Evolutionary conservation across 768 basidiomycete genomes (phyloP), one percentile per base, ranked within the genome.

Genomic region (Gelatoporia subvermispora): DNA sequence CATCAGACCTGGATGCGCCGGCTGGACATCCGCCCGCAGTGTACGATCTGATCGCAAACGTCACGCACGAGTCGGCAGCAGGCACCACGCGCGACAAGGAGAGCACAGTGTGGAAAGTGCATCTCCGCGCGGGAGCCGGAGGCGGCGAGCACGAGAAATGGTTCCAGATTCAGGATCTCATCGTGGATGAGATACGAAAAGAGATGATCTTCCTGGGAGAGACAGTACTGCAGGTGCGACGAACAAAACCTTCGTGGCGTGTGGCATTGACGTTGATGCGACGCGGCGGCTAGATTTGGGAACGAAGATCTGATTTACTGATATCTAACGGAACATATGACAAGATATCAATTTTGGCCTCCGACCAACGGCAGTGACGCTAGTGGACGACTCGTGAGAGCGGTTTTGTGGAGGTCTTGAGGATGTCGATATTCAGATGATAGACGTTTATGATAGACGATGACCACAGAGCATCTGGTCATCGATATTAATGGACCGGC

Each of bases 201-300:
- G 93, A 96, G 63, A 93, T 99, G 91, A 95, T 99, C 46, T 93
- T 96, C 65, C 72, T 99, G 31, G 95, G 94, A 22, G 96, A 98
- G 66, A 91, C 88, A n/a, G 86, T 95, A 25, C 71, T 99, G 43
- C 96, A 99, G 79, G 93, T 93, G 48, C 49, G 23, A 21, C 34
- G 20, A 38, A 43, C 45, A 39, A 22, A 47, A 23, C 35, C 44
- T 58, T 31, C 28, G 28, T 31, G 28, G 28, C 28, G 28, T 31
- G 13, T 35, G 28, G 9, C 2, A 41, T 51, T 16, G 46, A 34
- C n/a, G 18, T 5, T 25, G 28, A 25, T 34, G 13, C 22, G 31
- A n/a, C n/a, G 28, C 28, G 13, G 13, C 28, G 28, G 10, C n/a
- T 34, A 62, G 63, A 61, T 65, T 17, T 63, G 65, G 62, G 63